phyloP scores from a whole-genome alignment of 75 land plant genomes.

The Selaginella tamariscina region DNA sequence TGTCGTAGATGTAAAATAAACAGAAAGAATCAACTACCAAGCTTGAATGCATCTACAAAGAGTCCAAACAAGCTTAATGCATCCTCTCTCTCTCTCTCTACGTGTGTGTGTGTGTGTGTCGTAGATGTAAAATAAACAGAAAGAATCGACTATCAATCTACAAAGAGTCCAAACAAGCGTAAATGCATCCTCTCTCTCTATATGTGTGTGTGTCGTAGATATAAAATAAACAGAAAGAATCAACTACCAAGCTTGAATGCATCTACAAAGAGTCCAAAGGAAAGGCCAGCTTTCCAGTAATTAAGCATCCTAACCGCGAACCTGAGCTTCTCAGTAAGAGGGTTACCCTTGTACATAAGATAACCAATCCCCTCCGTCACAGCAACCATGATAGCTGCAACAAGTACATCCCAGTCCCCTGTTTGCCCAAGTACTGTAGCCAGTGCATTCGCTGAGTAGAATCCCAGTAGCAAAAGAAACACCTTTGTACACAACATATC shows the following conservation, averaged over 20 bases:
- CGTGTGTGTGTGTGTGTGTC: no score
- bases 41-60: constrained; percentile 94
- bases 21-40: constrained; percentile 89
- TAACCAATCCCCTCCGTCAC: constrained; percentile 91
- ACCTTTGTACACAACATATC: no score
- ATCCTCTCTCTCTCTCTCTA: constrained; percentile 92
- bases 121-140: no score
- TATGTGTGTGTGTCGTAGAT: constrained; percentile 87
- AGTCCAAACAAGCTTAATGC: constrained; percentile 77
- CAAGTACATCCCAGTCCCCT: constrained; percentile 96
- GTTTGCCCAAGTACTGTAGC: constrained; percentile 95
- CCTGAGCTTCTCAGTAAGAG: constrained; percentile 30
- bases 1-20: no score
- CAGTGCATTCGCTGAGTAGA: constrained; percentile 86
- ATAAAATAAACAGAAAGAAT: constrained; percentile 85
- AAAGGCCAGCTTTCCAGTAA: constrained; percentile 93
- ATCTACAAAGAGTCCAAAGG: constrained; percentile 92
- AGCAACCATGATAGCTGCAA: constrained; percentile 87
- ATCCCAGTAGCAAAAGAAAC: constrained; percentile 83
- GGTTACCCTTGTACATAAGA: constrained; percentile 58
- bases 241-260: constrained; percentile 94
- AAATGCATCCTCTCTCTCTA: constrained; percentile 93
- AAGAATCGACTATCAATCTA: no score
- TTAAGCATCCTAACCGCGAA: constrained; percentile 54
- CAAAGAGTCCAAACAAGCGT: constrained; percentile 86